Percentiles rank a stretch among this genome's conserved stretches.
Conservation (phyloP, 2,329 filamentous ascomycete genomes). For the Arthrobotrys sphaeroides region DNA sequence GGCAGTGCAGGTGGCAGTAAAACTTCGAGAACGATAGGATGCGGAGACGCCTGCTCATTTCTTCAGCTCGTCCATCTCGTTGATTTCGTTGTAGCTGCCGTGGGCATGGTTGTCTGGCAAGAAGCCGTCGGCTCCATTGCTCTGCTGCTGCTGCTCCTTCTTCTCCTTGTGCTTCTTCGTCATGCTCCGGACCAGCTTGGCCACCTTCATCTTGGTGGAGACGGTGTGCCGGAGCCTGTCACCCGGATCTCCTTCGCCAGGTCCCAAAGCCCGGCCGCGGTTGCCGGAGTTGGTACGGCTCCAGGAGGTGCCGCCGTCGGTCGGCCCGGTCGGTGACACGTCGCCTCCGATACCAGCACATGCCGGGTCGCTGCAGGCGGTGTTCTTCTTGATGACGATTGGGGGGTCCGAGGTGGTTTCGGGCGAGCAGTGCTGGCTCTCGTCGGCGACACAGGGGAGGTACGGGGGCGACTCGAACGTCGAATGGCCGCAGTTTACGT, state of each 20-base stretch:
- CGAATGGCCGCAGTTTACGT: conserved; percentile 28
- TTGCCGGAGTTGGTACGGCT: conserved; percentile 19
- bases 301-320: conserved; percentile 47
- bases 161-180: conserved; percentile 52
- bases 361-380: conserved; percentile 8
- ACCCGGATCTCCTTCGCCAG: conserved; percentile 34
- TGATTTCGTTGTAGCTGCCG: conserved; percentile 29
- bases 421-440: conserved; percentile 30
- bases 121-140: conserved; percentile 43
- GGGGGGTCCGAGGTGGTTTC: conserved; percentile 27
- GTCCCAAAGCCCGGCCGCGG: conserved; percentile 36
- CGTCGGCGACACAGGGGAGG: conserved; percentile 35
- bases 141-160: conserved; percentile 27
- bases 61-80: conserved; percentile 50
- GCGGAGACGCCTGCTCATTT: conserved; percentile 7
- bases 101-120: conserved; percentile 34
- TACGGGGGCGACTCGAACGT: conserved; percentile 38
- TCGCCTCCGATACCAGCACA: not conserved
- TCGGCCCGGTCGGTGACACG: not conserved
- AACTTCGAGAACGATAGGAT: not conserved
- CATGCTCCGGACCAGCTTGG: conserved; percentile 38
- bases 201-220: conserved; percentile 43
- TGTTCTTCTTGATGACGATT: conserved; percentile 40
- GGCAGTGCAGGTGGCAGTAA: not conserved
- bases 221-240: conserved; percentile 42